Base-by-base conservation (phyloP, 208 protist species). In the Vickermania ingenoplastis region DNA sequence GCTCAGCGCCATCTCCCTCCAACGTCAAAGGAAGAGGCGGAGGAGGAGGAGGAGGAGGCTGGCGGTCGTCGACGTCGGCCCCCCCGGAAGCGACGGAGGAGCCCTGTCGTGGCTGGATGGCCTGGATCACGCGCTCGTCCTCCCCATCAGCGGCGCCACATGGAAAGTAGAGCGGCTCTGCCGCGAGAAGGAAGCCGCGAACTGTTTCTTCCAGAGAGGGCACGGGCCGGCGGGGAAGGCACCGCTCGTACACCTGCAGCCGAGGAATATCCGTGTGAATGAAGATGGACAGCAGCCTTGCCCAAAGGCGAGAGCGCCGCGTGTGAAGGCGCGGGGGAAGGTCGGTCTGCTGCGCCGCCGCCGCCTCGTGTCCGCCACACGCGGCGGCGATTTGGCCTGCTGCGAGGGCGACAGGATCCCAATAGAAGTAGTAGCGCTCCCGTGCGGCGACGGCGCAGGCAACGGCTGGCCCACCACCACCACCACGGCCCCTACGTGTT, bases 211-310 rank as follows among this genome's bases (percentile, higher is more conserved):
- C 49, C 31, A 97, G 59, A 11, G 77, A 66, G 0, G 89, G 89
- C 24, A 93, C 73, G n/a, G 83, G 78, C 17, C 87, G 69, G n/a
- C 69, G 68, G 1, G 92, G 92, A 1, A 96, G 70, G 51, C 80
- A 81, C 31, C 55, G 53, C 63, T 83, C 79, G 64, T 90, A 92
- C 30, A 71, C 73, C 49, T 86, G 81, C n/a, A 81, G 81, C 29
- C 65, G 73, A 5, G 63, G 59, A 51, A 79, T 72, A 24, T 50
- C 71, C 7, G 64, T 52, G 50, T 74, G 75, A 22, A 68, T 73
- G 60, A 88, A 90, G 41, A 77, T 76, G 17, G 74, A 63, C 41
- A 77, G 69, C 26, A 87, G 41, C 29, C 77, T 53, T 2, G 67
- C 67, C 86, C 86, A 92, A 27, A 86, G 21, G 1, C 69, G 78